Evolutionary conservation across 345 rosid genomes (phyloP).

Genomic region (Erucastrum elatum): DNA sequence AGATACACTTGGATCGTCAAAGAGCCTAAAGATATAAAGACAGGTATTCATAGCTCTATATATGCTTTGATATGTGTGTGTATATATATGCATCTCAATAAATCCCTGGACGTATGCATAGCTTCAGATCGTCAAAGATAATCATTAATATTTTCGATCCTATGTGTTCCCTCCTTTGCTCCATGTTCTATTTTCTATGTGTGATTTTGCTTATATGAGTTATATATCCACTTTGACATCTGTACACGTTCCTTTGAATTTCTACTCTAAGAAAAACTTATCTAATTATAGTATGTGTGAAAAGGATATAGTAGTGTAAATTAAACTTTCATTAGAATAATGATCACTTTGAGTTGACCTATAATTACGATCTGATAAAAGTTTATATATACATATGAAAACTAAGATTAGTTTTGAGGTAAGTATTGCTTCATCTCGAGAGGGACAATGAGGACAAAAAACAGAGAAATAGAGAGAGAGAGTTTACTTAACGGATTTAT

Average conservation of each 20-base stretch:
- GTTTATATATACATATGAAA: not conserved
- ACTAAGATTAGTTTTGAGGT: constrained; percentile 19
- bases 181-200: constrained; percentile 13
- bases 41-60: constrained; percentile 24
- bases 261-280: constrained; percentile 10
- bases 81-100: constrained; percentile 3
- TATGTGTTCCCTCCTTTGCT: constrained; percentile 2
- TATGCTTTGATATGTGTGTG: constrained; percentile 1
- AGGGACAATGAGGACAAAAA: not conserved
- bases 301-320: not conserved
- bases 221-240: not conserved
- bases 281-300: constrained; percentile 15
- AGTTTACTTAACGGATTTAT: not conserved
- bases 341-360: constrained; percentile 27
- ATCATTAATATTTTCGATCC: not conserved
- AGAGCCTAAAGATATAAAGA: constrained; percentile 35
- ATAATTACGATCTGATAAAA: constrained; percentile 25
- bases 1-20: constrained; percentile 35
- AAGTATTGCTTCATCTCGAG: not conserved
- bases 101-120: constrained; percentile 13
- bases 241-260: constrained; percentile 24
- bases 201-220: not conserved
- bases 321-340: constrained; percentile 4
- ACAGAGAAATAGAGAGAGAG: not conserved
- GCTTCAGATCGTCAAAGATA: constrained; percentile 3